Percentiles rank a stretch among this genome's conserved stretches.
Evolutionary conservation across 345 rosid genomes (phyloP).

Genomic region (Melaleuca alternifolia): DNA sequence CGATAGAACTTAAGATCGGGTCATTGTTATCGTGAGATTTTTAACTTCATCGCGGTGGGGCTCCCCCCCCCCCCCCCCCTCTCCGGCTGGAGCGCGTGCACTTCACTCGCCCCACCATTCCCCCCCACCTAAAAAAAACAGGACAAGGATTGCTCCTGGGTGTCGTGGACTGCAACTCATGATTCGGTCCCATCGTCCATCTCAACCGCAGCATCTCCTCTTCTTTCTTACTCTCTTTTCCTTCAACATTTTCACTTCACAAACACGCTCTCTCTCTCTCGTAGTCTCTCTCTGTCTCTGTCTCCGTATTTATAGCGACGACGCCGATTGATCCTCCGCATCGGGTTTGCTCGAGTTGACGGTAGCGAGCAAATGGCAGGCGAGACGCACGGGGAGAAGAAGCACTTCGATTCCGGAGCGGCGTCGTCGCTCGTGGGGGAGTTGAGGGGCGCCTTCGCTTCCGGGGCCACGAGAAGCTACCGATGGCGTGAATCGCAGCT

Average conservation of each 20-base stretch:
- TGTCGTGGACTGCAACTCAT: neutral
- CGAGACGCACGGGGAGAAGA: neutral
- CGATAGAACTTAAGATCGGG: neutral
- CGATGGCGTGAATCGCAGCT: slow-evolving; percentile 74
- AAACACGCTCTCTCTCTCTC: neutral
- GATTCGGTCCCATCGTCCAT: neutral
- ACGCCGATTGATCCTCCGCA: neutral
- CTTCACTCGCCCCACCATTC: neutral
- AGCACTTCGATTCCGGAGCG: slow-evolving; percentile 34
- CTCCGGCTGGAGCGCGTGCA: neutral
- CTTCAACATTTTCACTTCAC: too few relatives aligned
- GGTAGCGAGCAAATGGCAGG: neutral
- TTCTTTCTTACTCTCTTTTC: neutral
- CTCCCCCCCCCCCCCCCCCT: neutral
- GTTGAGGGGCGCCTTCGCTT: slow-evolving; percentile 32
- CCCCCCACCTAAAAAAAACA: neutral
- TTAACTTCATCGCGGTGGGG: neutral
- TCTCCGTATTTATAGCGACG: neutral
- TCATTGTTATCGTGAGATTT: neutral
- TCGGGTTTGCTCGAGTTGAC: neutral
- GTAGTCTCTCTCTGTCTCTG: neutral
- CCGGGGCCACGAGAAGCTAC: slow-evolving; percentile 63
- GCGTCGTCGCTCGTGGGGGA: slow-evolving; percentile 38
- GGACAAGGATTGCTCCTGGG: neutral
- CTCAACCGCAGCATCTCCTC: neutral